phyloP scores from a whole-genome alignment of 768 basidiomycete species.

The Leucocoprinus leucothites region DNA sequence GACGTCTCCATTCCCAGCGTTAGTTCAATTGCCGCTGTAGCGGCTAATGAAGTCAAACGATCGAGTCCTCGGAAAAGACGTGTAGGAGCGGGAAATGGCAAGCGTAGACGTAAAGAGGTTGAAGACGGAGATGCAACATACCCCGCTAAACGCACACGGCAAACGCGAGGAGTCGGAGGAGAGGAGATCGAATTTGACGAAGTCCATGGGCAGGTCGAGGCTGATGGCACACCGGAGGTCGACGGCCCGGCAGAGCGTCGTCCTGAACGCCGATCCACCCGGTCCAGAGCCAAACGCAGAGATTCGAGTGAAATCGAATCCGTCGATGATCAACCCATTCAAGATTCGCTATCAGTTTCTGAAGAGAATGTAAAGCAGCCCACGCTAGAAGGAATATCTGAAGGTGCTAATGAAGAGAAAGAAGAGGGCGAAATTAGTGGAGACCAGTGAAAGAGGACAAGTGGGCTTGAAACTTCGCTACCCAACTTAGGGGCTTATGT shows the following conservation, averaged over 20 bases:
- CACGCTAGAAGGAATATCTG: not conserved
- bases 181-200: conserved; percentile 7
- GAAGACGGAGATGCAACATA: conserved; percentile 68
- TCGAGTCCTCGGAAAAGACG: conserved; percentile 51
- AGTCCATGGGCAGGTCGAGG: not conserved
- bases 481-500: not conserved
- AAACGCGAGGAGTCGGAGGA: conserved; percentile 1
- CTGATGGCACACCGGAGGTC: conserved; percentile 4
- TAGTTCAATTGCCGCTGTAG: conserved; percentile 30
- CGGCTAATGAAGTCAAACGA: conserved; percentile 30
- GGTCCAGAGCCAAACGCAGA: conserved; percentile 3
- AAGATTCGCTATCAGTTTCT: not conserved
- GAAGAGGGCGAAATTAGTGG: conserved; percentile 5
- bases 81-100: conserved; percentile 40
- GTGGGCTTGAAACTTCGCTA: not conserved
- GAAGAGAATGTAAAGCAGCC: conserved; percentile 2
- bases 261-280: conserved; percentile 10
- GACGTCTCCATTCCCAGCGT: conserved; percentile 21
- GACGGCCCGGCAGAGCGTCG: conserved; percentile 8
- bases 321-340: not conserved
- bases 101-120: conserved; percentile 55
- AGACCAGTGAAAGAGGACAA: not conserved
- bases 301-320: conserved; percentile 8
- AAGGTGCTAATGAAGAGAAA: not conserved
- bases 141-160: conserved; percentile 63